A percentile compares a stretch with the other conserved stretches of the same genome.
These are phyloP conservation scores for Neotropicomus parvogracilis DNA, from an alignment of 1,284 basidiomycete species.

Conservation along the genomic window DNA sequence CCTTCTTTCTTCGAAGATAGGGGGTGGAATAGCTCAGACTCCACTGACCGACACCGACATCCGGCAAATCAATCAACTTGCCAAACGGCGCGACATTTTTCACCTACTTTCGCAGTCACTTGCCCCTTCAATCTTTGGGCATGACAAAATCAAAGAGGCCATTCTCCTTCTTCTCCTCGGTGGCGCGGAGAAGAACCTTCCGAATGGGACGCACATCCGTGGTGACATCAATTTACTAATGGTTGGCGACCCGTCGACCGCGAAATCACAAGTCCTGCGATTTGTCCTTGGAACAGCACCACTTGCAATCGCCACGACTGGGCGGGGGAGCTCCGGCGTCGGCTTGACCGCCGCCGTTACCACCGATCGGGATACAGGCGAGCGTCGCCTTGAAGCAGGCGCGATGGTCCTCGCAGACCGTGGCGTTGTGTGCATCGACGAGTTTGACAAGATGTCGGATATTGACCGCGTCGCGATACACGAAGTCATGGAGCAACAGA, in stretches of 20 bases:
- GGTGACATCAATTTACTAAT: conserved; percentile 99
- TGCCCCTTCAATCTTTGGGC: conserved; percentile 96
- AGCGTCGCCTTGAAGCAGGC: conserved; percentile 93
- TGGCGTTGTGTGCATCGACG: conserved; percentile 98
- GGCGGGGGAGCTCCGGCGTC: conserved; percentile 95
- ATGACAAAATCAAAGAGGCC: conserved; percentile 94
- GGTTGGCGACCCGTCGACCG: conserved; percentile 98
- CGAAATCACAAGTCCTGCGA: conserved; percentile 95
- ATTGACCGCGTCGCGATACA: conserved; percentile 99
- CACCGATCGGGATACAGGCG: conserved; percentile 96
- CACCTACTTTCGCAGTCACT: conserved; percentile 89
- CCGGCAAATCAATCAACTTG: conserved; percentile 92
- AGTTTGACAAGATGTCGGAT: conserved; percentile 99
- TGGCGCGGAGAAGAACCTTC: conserved; percentile 96
- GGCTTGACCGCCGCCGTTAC: conserved; percentile 99
- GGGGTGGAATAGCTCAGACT: conserved; percentile 93
- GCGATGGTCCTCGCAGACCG: conserved; percentile 99
- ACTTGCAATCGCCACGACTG: conserved; percentile 96
- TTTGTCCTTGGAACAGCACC: conserved; percentile 97
- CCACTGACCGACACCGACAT: conserved; percentile 93
- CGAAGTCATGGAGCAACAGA: conserved; percentile 99
- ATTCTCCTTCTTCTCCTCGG: conserved; percentile 91
- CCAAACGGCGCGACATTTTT: conserved; percentile 86
- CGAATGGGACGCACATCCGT: conserved; percentile 97
- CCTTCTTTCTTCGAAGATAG: conserved; percentile 93